Evolutionary conservation across 1,284 basidiomycete genomes (phyloP).

Genomic region (Ustilago loliicola): DNA sequence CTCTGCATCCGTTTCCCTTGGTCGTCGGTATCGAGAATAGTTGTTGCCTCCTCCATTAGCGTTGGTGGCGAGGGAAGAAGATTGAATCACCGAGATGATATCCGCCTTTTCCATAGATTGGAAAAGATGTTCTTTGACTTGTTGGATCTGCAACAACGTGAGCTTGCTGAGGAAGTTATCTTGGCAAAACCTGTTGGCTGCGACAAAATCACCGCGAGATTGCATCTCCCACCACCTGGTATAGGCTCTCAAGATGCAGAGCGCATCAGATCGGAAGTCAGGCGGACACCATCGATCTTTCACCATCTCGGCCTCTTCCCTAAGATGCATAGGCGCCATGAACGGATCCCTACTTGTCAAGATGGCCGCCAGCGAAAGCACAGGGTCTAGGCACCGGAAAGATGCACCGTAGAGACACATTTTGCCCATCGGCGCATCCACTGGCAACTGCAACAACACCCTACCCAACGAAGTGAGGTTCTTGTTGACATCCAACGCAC

Average conservation of each 20-base stretch:
- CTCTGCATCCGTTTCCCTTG: constrained; percentile 73
- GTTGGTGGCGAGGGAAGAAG: constrained; percentile 30
- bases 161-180: constrained; percentile 92
- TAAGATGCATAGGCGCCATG: constrained; percentile 77
- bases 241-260: constrained; percentile 85
- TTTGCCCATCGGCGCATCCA: constrained; percentile 90
- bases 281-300: constrained; percentile 86
- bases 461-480: constrained; percentile 88
- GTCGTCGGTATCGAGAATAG: constrained; percentile 41
- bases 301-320: constrained; percentile 75
- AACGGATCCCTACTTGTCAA: constrained; percentile 92
- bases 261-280: constrained; percentile 86
- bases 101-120: constrained; percentile 80
- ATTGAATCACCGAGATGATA: constrained; percentile 60
- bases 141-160: constrained; percentile 84
- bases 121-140: constrained; percentile 85
- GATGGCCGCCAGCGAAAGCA: constrained; percentile 89
- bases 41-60: constrained; percentile 8
- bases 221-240: constrained; percentile 77
- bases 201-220: constrained; percentile 52
- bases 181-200: constrained; percentile 82
- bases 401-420: constrained; percentile 90
- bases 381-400: constrained; percentile 92
- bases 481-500: constrained; percentile 84
- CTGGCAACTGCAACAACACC: constrained; percentile 88